Evolutionary conservation across 805 yeast species (phyloP).

Genomic region (Vanderwaltozyma yarrowii): DNA sequence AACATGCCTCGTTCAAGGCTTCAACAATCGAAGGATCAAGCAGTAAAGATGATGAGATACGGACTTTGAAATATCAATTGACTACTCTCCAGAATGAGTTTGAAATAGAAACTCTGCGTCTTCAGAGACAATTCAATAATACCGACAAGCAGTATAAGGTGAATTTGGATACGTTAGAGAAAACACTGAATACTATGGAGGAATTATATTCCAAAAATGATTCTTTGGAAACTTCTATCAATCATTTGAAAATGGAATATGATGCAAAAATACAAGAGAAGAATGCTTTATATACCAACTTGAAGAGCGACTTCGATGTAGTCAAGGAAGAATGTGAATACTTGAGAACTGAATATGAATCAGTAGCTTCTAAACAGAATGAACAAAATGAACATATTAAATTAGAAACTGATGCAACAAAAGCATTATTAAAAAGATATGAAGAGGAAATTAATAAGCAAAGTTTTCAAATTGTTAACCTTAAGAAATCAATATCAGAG

Average conservation of each 20-base stretch:
- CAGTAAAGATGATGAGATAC: conserved; percentile 18
- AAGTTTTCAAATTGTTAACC: conserved; percentile 12
- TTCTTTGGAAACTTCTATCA: conserved; percentile 11
- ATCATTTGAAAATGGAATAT: conserved; percentile 14
- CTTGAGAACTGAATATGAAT: conserved; percentile 28
- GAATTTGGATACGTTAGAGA: conserved; percentile 22
- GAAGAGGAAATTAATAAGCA: conserved; percentile 19
- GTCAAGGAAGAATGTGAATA: conserved; percentile 28
- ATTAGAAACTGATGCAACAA: conserved; percentile 13
- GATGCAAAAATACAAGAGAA: conserved; percentile 14
- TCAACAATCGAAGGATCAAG: no score
- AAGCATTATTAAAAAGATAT: conserved; percentile 13
- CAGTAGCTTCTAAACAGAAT: conserved; percentile 9
- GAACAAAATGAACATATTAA: conserved; percentile 9
- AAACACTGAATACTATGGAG: conserved; percentile 27
- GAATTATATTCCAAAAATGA: conserved; percentile 29
- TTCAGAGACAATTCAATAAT: conserved; percentile 15
- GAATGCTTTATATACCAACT: conserved; percentile 24
- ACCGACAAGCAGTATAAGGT: conserved; percentile 28
- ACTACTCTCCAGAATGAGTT: conserved; percentile 31
- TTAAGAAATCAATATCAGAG: conserved; percentile 14
- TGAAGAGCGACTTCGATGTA: conserved; percentile 28
- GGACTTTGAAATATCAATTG: conserved; percentile 30
- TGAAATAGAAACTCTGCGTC: conserved; percentile 22
- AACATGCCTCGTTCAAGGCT: no score